A percentile compares a stretch with the other conserved stretches of the same genome.
These are phyloP conservation scores for Hemisphaericaspora xylofermentans DNA, from an alignment of 1,139 yeast species.

Conservation along the genomic window DNA sequence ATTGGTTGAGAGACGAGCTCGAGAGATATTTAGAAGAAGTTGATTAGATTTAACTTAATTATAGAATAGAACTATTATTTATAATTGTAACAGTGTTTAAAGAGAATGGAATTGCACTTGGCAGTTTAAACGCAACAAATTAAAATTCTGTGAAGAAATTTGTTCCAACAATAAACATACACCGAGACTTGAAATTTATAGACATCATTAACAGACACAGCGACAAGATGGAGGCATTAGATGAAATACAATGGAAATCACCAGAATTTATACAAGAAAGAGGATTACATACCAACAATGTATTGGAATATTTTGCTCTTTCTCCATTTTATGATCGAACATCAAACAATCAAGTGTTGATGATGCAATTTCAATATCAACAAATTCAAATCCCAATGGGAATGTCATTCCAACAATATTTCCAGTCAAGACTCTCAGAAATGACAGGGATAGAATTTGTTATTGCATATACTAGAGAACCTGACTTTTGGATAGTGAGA, in stretches of 20 bases:
- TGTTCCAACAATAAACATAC: too few relatives aligned
- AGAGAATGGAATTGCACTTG: too few relatives aligned
- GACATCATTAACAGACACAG: neutral
- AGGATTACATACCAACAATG: slow-evolving; percentile 85
- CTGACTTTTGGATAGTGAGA: slow-evolving; percentile 88
- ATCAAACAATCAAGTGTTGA: slow-evolving; percentile 88
- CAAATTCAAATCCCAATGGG: slow-evolving; percentile 51
- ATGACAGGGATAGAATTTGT: slow-evolving; percentile 88
- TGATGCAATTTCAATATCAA: slow-evolving; percentile 92
- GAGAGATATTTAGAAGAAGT: slow-evolving; percentile 21
- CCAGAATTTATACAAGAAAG: slow-evolving; percentile 95
- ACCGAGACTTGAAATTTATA: neutral
- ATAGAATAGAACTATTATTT: too few relatives aligned
- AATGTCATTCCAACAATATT: slow-evolving; percentile 37
- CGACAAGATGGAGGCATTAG: slow-evolving; percentile 41
- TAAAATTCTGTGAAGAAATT: too few relatives aligned
- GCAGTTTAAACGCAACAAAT: too few relatives aligned
- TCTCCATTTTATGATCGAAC: slow-evolving; percentile 95
- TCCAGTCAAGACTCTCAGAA: slow-evolving; percentile 60
- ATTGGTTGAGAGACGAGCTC: slow-evolving; percentile 44
- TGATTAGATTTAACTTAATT: neutral
- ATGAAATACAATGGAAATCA: slow-evolving; percentile 94
- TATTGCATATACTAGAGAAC: slow-evolving; percentile 73
- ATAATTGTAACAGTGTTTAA: too few relatives aligned
- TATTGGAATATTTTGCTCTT: slow-evolving; percentile 86